Base-by-base conservation (phyloP, 768 basidiomycete genomes). In the Auricularia heimuer region DNA sequence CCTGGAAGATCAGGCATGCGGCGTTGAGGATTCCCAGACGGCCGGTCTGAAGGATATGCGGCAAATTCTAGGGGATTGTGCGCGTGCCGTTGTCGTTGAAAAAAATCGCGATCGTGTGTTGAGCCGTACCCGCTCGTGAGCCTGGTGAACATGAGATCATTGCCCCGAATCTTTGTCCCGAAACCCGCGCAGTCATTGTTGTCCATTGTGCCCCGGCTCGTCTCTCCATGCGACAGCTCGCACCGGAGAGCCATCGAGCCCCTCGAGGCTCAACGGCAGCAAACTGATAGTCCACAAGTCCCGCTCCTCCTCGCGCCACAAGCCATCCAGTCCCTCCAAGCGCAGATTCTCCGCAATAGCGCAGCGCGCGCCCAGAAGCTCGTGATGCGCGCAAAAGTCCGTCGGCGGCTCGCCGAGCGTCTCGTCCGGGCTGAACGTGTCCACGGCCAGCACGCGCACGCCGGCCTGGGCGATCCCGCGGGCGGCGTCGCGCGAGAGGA, bases 281-380 rank as follows among this genome's bases (percentile, higher is more conserved):
- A 90, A 70, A 64, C 81, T 83, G 42, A 87, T 82, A 63, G 78
- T 75, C 71, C 77, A 79, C 34, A 54, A 64, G 6, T 69, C 65
- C 37, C 89, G 70, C 60, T 67, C 67, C 36, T 80, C 80, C 64
- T 90, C 68, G 62, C 84, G 82, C 56, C 56, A 60, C 8, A 56
- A 64, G 7, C 69, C 65, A 42, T 89, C 70, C 61, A 67, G 66
- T 35, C 80, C 80, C 63, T 90, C 68, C 62, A 84, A 82, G 10
- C 75, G 82, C 70, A 91, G 65, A 68, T 91, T 92, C 76, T 91
- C 89, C 36, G 82, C 87, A 65, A 91, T 88, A 4, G 88, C 70
- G 1, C 83, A 51, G 0, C 83, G 87, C 18, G 73, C 75, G 24
- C 85, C 84, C n/a, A 92, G 77, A 7, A 90, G 73, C 0, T 74